Percentiles rank a stretch among this genome's conserved stretches.
Evolutionary conservation across 768 basidiomycete species (phyloP).

Genomic region (Boletus speciosus): DNA sequence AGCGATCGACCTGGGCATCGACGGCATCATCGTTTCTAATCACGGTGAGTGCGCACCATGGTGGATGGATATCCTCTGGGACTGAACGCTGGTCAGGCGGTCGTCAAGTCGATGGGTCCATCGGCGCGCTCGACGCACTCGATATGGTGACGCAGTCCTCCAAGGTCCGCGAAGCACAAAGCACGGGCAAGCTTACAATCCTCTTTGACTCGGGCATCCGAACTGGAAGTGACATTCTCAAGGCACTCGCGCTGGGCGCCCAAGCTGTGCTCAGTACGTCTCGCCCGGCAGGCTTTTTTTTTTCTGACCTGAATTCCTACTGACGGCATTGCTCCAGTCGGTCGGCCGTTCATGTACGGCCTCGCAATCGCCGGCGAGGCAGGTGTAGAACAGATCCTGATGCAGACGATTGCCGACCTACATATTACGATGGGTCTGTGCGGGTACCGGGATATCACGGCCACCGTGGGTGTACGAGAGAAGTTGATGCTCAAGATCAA

Average conservation of each 20-base stretch:
- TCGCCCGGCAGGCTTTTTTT: not conserved
- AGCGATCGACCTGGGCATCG: constrained; percentile 58
- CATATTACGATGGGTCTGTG: constrained; percentile 43
- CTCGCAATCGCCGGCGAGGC: constrained; percentile 45
- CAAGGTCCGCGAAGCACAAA: constrained; percentile 55
- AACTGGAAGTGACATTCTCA: constrained; percentile 50
- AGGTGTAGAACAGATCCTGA: constrained; percentile 49
- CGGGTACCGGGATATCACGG: constrained; percentile 35
- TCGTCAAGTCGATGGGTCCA: constrained; percentile 74
- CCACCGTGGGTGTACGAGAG: constrained; percentile 37
- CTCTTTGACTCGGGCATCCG: constrained; percentile 66
- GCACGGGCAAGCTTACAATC: constrained; percentile 57
- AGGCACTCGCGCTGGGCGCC: constrained; percentile 56
- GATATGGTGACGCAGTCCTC: constrained; percentile 63
- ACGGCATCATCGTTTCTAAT: constrained; percentile 80
- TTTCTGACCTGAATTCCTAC: not conserved
- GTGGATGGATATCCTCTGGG: not conserved
- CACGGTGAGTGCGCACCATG: constrained; percentile 47
- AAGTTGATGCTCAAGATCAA: constrained; percentile 31
- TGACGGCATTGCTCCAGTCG: constrained; percentile 24
- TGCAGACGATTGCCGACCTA: constrained; percentile 40
- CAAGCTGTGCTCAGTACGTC: constrained; percentile 45
- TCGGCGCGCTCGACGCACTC: constrained; percentile 69
- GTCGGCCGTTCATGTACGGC: constrained; percentile 45
- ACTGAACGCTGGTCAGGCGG: constrained; percentile 44